Evolutionary conservation across 306 rosid species (phyloP).

Genomic region (Sindora glabra): DNA sequence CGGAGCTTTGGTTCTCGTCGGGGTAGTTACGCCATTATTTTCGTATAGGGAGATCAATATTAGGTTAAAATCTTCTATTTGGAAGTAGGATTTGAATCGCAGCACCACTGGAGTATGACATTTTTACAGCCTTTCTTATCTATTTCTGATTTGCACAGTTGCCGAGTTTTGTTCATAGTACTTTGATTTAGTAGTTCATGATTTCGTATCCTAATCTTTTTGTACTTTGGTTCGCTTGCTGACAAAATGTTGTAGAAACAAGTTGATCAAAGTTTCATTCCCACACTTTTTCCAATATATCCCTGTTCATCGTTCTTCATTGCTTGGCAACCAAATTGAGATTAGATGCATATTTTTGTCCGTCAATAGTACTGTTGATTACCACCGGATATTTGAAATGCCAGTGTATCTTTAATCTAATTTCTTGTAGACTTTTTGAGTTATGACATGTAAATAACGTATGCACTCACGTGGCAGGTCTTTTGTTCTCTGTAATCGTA

Average conservation of each 20-base stretch:
- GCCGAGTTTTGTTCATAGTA: background rate
- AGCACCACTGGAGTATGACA: background rate
- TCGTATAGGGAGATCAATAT: constrained; percentile 26
- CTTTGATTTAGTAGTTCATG: constrained; percentile 6
- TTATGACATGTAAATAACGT: no score
- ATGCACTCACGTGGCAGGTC: constrained; percentile 11
- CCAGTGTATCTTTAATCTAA: background rate
- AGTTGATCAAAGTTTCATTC: constrained; percentile 2
- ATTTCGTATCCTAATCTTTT: constrained; percentile 5
- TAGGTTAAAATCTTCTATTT: background rate
- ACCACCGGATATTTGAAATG: no score
- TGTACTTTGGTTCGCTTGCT: constrained; percentile 4
- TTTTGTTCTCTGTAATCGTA: constrained; percentile 10
- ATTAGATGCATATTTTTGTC: constrained; percentile 11
- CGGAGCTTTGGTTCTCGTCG: constrained; percentile 6
- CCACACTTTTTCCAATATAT: no score
- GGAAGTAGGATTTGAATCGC: constrained; percentile 25
- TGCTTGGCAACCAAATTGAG: background rate
- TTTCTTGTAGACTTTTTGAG: constrained; percentile 1
- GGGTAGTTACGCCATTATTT: constrained; percentile 24
- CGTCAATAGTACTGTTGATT: background rate
- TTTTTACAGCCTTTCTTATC: background rate
- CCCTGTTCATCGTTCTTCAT: no score
- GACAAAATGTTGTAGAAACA: constrained; percentile 11
- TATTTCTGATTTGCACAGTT: constrained; percentile 16